Base-by-base conservation (phyloP, 225 moss, liverwort and hornwort genomes). In the Marchantia polymorpha region DNA sequence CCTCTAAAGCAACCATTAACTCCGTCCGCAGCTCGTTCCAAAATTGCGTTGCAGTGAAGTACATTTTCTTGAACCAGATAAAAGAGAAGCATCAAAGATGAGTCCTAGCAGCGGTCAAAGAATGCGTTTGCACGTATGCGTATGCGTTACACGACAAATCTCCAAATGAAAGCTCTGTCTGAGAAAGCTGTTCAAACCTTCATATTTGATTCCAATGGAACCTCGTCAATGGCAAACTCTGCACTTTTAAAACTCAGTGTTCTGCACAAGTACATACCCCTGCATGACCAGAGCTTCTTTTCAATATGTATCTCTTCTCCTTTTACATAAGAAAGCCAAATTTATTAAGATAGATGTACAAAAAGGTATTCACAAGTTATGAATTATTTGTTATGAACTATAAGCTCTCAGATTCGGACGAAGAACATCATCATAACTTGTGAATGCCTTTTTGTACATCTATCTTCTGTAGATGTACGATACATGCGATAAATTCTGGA, bases 211-310 rank as follows among this genome's bases (percentile, higher is more conserved):
- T 99, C 99, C 82, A 99, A 81, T 67, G 90, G 91, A 30, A 95
- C 91, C 84, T 99, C 99, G 81, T 92, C 95, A 81, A 95, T 92
- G 4, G 91, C 84, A 85, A 99, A 99, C 79, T 99, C 95, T 78
- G 99, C 95, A 86, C 99, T 90, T 87, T 99, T 93, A 79, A 99
- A 99, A 85, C 95, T 95, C 56, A 99, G 93, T 65, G 99, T 99
- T 79, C 99, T 90, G 88, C 99, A 99, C 20, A 99, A 90, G 77
- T 99, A 99, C 99, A 99, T 99, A 78, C 99, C 99, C 87, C 99
- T 97, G 81, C 78, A 86, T 50, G 85, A 20, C 78, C 55, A 69
- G 13, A 72, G 52, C 22, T 50, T 50, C 10, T 7, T 16, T 10
- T 72, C 51, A 72, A 51, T 39, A n/a, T 72, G 3, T 23, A 69